Base-by-base conservation (phyloP, 768 basidiomycete species). In the Tylopilus cervinicoccineus region DNA sequence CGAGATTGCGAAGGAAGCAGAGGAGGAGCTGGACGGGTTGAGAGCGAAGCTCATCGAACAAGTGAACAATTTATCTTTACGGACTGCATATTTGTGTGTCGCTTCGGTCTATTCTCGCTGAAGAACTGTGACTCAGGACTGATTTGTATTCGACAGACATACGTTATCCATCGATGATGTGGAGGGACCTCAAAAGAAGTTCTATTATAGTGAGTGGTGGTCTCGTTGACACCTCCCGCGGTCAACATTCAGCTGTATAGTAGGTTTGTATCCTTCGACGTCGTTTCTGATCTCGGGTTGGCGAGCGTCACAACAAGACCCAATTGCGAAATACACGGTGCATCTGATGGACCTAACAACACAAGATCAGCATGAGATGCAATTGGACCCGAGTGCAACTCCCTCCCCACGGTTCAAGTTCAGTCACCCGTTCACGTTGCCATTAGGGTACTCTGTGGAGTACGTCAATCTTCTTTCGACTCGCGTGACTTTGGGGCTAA, bases 331-430 rank as follows among this genome's bases (percentile, higher is more conserved):
- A 2, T 57, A 58, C 26, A 66, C 66, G 2, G 50, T 64, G 0
- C 58, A 64, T 41, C 1, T 55, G 8, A 64, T 66, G 62, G 52
- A 62, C 32, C 22, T 68, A 28, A 68, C 62, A 5, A 39, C 51
- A 4, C 48, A 68, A 45, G 66, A 66, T 52, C 50, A 53, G 32
- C 64, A 66, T 3, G 51, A 56, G 19, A 20, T 66, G 9, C 65
- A 67, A 28, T 4, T 66, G 2, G 52, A 66, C 29, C 50, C 58
- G 2, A 52, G 19, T 5, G 19, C 45, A 3, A 54, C 57, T 13
- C 65, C 66, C n/a, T 54, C 59, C 0, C 65, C 65, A 0, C 56
- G 43, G 14, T 63, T 66, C 3, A 52, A 28, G 27, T 47, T 44
- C 24, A 16, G 2, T 0, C 47, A 60, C n/a, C 46, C 12, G 6